Evolutionary conservation across 768 basidiomycete species (phyloP).

Genomic region (Pleurotus tuoliensis): DNA sequence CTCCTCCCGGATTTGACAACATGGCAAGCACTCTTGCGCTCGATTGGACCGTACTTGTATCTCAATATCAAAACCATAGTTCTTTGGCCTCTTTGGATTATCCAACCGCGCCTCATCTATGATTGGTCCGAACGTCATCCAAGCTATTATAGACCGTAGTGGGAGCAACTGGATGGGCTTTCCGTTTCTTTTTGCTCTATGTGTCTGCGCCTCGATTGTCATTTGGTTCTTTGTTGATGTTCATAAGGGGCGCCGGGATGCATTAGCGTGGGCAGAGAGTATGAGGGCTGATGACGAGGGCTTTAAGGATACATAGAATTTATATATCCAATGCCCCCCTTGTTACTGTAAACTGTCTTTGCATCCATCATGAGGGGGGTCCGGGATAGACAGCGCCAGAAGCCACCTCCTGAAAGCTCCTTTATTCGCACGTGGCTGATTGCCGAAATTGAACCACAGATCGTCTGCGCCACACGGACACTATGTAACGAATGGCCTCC

Average conservation of each 20-base stretch:
- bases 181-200: slow-evolving; percentile 77
- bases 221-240: slow-evolving; percentile 79
- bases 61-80: slow-evolving; percentile 33
- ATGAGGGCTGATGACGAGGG: slow-evolving; percentile 14
- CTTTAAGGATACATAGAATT: neutral
- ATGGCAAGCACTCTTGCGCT: slow-evolving; percentile 31
- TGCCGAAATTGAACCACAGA: no score
- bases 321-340: no score
- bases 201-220: slow-evolving; percentile 57
- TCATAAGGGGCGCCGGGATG: slow-evolving; percentile 57
- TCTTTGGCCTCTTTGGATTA: slow-evolving; percentile 84
- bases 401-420: no score
- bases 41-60: no score
- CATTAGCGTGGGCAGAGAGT: slow-evolving; percentile 50
- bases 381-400: no score
- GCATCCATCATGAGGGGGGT: no score
- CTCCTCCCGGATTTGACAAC: slow-evolving; percentile 85
- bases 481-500: no score
- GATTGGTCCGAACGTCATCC: slow-evolving; percentile 83
- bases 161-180: slow-evolving; percentile 83
- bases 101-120: slow-evolving; percentile 84
- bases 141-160: slow-evolving; percentile 71
- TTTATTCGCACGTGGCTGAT: no score
- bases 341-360: no score
- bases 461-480: no score